These are phyloP conservation scores for Catharanthus roseus DNA, from an alignment of 257 asterid genomes.

Conservation along the genomic window DNA sequence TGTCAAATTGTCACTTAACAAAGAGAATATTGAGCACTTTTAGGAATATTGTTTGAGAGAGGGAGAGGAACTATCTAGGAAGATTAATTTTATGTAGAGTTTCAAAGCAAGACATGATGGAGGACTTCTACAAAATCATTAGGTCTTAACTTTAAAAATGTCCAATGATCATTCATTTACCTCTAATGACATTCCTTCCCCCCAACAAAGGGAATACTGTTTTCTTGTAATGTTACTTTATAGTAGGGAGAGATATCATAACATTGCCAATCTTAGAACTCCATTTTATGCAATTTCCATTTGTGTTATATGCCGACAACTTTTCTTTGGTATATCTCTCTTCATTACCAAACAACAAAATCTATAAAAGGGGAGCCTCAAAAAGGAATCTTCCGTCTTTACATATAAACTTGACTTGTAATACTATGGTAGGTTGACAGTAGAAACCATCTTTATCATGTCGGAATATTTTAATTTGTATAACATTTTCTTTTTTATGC, in stretches of 20 bases:
- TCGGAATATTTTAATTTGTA: too few species aligned
- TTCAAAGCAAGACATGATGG: conserved; percentile 38
- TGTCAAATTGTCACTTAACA: too few species aligned
- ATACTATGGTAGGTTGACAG: too few species aligned
- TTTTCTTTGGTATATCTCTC: not conserved
- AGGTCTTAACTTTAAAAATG: conserved; percentile 30
- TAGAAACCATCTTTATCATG: too few species aligned
- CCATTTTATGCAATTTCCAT: not conserved
- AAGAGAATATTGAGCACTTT: too few species aligned
- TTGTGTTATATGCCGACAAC: conserved; percentile 17
- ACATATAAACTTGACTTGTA: not conserved
- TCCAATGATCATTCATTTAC: conserved; percentile 33
- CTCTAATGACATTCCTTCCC: conserved; percentile 20
- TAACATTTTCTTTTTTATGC: too few species aligned
- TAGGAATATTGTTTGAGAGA: not conserved
- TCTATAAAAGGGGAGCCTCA: not conserved
- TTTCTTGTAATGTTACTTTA: not conserved
- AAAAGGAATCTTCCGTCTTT: not conserved
- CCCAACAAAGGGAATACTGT: conserved; percentile 2
- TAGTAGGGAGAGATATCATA: conserved; percentile 6
- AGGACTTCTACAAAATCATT: conserved; percentile 36
- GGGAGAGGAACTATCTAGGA: not conserved
- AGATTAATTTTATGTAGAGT: conserved; percentile 33
- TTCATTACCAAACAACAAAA: not conserved
- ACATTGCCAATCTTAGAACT: conserved; percentile 6